These are phyloP conservation scores for Cladorrhinum sp. DNA, from an alignment of 2,329 filamentous ascomycete species.

Conservation along the genomic window DNA sequence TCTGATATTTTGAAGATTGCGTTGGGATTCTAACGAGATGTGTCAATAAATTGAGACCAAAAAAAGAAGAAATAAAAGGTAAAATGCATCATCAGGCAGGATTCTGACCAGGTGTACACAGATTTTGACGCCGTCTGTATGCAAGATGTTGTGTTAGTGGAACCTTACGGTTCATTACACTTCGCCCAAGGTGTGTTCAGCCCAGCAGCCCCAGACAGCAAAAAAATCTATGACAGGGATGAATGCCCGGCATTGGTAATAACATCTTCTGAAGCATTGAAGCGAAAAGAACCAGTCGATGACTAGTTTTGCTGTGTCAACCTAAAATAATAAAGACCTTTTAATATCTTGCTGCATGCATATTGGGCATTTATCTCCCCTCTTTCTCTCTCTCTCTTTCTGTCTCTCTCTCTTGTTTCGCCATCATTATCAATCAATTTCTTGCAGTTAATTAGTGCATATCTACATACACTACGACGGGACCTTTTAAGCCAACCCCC, in stretches of 20 bases:
- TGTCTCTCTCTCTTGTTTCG: background rate
- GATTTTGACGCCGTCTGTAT: background rate
- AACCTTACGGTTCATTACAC: too few relatives aligned
- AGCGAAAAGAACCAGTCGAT: background rate
- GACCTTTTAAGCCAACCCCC: background rate
- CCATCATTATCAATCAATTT: background rate
- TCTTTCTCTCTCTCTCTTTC: background rate
- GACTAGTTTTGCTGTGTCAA: background rate
- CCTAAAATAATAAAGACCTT: background rate
- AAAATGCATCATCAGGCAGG: background rate
- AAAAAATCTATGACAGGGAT: background rate
- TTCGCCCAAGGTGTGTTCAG: background rate
- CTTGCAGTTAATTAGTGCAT: too few relatives aligned
- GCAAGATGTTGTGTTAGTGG: background rate
- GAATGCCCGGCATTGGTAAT: slow-evolving; percentile 8
- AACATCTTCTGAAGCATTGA: background rate
- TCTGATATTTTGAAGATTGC: too few relatives aligned
- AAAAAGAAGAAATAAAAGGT: background rate
- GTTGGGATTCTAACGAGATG: too few relatives aligned
- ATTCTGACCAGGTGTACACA: background rate
- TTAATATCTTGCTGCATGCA: background rate
- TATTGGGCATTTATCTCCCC: background rate
- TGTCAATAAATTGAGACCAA: too few relatives aligned
- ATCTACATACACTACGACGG: too few relatives aligned
- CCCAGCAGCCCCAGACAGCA: background rate